Evolutionary conservation across 495 filamentous ascomycete species (phyloP), one percentile per base, ranked within the genome.

Genomic region (Podospora pseudocomata): DNA sequence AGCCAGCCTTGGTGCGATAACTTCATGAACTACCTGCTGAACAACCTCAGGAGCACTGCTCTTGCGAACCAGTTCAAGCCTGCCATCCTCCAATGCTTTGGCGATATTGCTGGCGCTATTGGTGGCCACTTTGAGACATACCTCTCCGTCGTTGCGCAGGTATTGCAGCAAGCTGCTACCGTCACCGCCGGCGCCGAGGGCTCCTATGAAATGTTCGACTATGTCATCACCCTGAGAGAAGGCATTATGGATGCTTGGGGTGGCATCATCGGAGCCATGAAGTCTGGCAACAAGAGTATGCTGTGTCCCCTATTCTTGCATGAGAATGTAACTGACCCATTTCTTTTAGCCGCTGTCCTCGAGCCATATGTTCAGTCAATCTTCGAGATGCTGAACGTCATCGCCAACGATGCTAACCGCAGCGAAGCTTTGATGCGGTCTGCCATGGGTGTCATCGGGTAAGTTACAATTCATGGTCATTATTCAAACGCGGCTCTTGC

Each of bases 241-340:
- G 95, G 94, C 73, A 97, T 98, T 67, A 97, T 97, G 91, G 95
- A 99, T 86, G 95, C 95, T 18, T 99, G 96, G 92, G 93, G 92
- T 75, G 95, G 95, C 73, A 93, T 94, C 60, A 91, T 99, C 69
- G 86, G 93, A 75, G 92, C 95, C 39, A 91, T 97, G 88, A 97
- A 94, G 86, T 80, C 84, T 60, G 89, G 83, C 60, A 85, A 85
- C 79, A 93, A 93, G 79, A 86, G 90, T 93, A 79, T 77, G 88
- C 80, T 23, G 60, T 5, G 16, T 26, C 23, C 5, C 4, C 44
- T 56, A 30, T 60, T 28, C 13, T 57, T 19, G n/a, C n/a, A 13
- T 44, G 49, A 67, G 23, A 16, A 20, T n/a, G 2, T 20, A 57
- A 49, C 76, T 77, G 74, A 77, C 68, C 57, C 28, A 44, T 15